These are phyloP conservation scores for Tricholomella constricta DNA, from an alignment of 768 basidiomycete species.

Conservation along the genomic window DNA sequence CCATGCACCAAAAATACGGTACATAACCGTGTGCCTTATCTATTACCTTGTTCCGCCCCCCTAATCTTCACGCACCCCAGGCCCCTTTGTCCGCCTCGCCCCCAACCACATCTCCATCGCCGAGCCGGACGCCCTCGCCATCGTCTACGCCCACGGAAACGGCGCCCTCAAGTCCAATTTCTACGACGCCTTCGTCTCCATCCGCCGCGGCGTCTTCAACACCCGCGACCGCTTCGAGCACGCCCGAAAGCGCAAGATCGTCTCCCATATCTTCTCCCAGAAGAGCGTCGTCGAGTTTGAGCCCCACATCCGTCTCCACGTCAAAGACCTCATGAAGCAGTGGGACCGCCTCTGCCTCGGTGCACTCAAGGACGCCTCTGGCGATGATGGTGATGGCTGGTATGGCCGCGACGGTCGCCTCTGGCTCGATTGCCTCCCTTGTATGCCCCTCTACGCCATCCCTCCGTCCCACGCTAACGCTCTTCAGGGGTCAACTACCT, in stretches of 20 bases:
- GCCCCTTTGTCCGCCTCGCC: constrained; percentile 68
- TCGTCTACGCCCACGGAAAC: constrained; percentile 82
- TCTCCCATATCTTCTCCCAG: constrained; percentile 82
- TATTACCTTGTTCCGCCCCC: background rate
- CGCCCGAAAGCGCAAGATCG: constrained; percentile 88
- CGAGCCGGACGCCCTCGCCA: constrained; percentile 72
- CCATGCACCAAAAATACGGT: constrained; percentile 77
- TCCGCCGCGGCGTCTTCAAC: constrained; percentile 74
- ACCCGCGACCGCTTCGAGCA: constrained; percentile 79
- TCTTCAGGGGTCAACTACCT: constrained; percentile 53
- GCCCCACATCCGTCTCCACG: constrained; percentile 67
- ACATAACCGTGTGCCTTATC: background rate
- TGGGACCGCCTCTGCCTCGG: constrained; percentile 72
- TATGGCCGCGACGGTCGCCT: constrained; percentile 59
- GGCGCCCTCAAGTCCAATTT: constrained; percentile 82
- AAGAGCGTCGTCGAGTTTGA: constrained; percentile 88
- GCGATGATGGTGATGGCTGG: constrained; percentile 69
- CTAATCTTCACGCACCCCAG: constrained; percentile 30
- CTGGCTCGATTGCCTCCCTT: constrained; percentile 77
- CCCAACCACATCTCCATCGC: constrained; percentile 79
- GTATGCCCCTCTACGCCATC: constrained; percentile 41
- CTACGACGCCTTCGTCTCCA: constrained; percentile 79
- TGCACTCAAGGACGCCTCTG: constrained; percentile 57
- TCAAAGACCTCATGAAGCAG: constrained; percentile 61
- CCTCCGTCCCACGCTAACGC: constrained; percentile 2